A percentile compares a stretch with the other conserved stretches of the same genome.
Evolutionary conservation across 2,329 filamentous ascomycete genomes (phyloP).

Genomic region (Pseudogymnoascus sp.): DNA sequence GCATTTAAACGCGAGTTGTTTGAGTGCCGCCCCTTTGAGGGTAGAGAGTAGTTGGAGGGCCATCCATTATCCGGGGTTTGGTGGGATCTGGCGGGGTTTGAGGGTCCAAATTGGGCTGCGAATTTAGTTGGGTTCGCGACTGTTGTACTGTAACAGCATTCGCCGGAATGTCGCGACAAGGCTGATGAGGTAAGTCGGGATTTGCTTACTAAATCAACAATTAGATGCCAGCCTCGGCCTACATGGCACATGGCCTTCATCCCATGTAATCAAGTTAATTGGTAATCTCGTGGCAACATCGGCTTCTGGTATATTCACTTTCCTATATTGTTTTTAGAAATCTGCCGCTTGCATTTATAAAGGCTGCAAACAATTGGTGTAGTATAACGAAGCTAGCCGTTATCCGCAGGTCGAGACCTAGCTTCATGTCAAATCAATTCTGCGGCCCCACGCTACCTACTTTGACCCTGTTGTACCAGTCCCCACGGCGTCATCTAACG

Average conservation of each 20-base stretch:
- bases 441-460: conserved; percentile 1
- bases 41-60: conserved; percentile 22
- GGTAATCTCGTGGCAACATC: background rate
- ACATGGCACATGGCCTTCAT: background rate
- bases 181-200: conserved; percentile 1
- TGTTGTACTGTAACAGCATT: background rate
- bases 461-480: background rate
- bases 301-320: background rate
- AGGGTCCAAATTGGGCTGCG: background rate
- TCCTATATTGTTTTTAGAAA: background rate
- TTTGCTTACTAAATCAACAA: conserved; percentile 1
- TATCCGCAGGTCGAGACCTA: conserved; percentile 3
- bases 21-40: conserved; percentile 46
- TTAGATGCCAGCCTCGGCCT: background rate
- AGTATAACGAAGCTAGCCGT: background rate
- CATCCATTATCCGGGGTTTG: conserved; percentile 22
- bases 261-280: background rate
- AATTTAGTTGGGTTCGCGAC: background rate
- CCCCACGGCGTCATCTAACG: conserved; percentile 3
- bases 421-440: conserved; percentile 5
- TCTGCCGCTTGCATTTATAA: background rate
- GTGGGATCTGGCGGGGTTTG: background rate
- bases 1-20: conserved; percentile 50
- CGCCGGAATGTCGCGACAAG: background rate
- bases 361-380: background rate